phyloP scores from a whole-genome alignment of 2,329 filamentous ascomycete species.

The Colletotrichum kahawae region DNA sequence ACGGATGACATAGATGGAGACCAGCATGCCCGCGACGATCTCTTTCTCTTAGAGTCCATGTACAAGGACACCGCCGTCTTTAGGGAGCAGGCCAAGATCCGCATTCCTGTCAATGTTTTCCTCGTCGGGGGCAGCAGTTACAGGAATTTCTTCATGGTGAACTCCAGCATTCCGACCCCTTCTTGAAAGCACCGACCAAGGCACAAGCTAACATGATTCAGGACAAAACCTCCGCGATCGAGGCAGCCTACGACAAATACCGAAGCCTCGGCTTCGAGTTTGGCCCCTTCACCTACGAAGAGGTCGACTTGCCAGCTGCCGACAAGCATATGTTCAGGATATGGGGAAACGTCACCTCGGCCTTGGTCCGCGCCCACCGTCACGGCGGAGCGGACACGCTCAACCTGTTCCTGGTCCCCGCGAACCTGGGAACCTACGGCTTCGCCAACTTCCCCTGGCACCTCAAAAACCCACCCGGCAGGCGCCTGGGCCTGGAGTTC shows the following conservation, averaged over 20 bases:
- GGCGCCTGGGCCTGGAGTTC: neutral
- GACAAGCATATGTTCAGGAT: neutral
- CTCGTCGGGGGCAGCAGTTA: neutral
- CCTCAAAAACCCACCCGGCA: neutral
- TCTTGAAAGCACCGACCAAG: neutral
- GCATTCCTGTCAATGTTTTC: neutral
- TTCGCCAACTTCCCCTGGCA: neutral
- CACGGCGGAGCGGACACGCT: neutral
- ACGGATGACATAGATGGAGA: neutral
- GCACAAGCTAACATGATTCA: neutral
- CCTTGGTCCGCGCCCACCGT: neutral
- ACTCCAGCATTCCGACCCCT: neutral
- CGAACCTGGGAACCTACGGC: neutral
- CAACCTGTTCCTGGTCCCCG: neutral
- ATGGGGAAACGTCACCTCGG: neutral
- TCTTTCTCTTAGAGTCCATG: neutral
- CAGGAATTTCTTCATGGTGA: neutral
- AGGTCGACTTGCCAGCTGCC: neutral
- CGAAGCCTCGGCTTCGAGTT: neutral
- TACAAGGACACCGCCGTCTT: neutral
- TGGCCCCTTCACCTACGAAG: neutral
- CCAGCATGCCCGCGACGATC: neutral
- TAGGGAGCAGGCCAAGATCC: neutral
- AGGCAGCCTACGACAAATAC: neutral
- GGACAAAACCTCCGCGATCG: neutral